Evolutionary conservation across 257 asterid genomes (phyloP).

Genomic region (Hygrophila difformis): DNA sequence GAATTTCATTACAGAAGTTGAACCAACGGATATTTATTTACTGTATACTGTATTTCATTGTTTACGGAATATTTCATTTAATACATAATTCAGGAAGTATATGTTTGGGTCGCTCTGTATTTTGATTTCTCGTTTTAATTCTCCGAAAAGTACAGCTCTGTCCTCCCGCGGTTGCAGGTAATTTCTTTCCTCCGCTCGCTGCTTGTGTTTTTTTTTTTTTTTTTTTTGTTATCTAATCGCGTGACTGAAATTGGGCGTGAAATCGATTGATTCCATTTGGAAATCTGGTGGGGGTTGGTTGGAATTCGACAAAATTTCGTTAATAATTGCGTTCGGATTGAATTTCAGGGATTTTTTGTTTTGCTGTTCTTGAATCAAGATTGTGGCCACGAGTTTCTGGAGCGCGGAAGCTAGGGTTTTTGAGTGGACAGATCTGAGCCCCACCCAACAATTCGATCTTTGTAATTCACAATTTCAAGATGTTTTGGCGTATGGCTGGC

Average conservation of each 20-base stretch:
- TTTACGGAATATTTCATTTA: too few species aligned
- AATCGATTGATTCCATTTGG: not conserved
- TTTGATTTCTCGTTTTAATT: too few species aligned
- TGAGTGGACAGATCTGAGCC: constrained; percentile 37
- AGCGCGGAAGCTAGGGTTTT: constrained; percentile 34
- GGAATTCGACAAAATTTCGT: constrained; percentile 15
- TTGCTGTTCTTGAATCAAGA: constrained; percentile 22
- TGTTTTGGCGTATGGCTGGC: constrained; percentile 92
- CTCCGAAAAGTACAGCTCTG: constrained; percentile 11
- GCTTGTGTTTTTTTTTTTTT: too few species aligned
- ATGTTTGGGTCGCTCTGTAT: too few species aligned
- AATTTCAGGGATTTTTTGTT: constrained; percentile 23
- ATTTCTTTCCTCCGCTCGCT: not conserved
- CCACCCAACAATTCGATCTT: constrained; percentile 17
- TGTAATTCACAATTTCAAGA: constrained; percentile 24
- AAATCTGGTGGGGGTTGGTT: constrained; percentile 16
- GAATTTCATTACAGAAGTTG: too few species aligned
- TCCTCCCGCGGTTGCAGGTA: constrained; percentile 30
- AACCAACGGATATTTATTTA: too few species aligned
- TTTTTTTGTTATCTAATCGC: not conserved
- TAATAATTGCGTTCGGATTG: constrained; percentile 12
- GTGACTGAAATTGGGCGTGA: constrained; percentile 17
- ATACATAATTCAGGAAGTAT: too few species aligned
- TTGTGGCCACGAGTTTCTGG: constrained; percentile 18
- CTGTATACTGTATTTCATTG: too few species aligned